These are phyloP conservation scores for Boletus rubroflammeus DNA, from an alignment of 768 basidiomycete genomes.

Conservation along the genomic window DNA sequence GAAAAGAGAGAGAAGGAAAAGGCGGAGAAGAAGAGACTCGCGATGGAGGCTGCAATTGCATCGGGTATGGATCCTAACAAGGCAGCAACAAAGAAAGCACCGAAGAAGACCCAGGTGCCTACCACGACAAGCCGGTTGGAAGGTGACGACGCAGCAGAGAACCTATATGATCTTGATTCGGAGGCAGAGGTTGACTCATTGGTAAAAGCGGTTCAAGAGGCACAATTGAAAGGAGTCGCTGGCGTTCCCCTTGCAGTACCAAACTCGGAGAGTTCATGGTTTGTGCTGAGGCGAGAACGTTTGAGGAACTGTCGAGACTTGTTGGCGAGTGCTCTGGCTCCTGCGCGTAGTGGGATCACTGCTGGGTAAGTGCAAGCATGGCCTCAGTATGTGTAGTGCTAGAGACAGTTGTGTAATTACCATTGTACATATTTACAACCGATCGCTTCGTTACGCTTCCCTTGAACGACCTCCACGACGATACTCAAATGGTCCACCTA, in stretches of 20 bases:
- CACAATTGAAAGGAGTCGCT: slow-evolving; percentile 55
- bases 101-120: slow-evolving; percentile 59
- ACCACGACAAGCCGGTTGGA: slow-evolving; percentile 49
- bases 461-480: neutral
- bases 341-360: slow-evolving; percentile 25
- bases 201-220: slow-evolving; percentile 54
- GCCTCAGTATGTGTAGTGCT: neutral
- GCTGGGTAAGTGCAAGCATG: slow-evolving; percentile 18
- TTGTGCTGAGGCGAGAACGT: slow-evolving; percentile 70
- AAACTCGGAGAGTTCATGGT: slow-evolving; percentile 75
- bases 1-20: slow-evolving; percentile 80
- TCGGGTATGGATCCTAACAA: slow-evolving; percentile 50
- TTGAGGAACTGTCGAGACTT: slow-evolving; percentile 54
- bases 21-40: slow-evolving; percentile 74
- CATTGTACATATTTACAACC: neutral
- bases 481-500: slow-evolving; percentile 55
- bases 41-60: slow-evolving; percentile 66
- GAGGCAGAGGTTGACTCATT: slow-evolving; percentile 81
- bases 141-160: slow-evolving; percentile 62
- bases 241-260: slow-evolving; percentile 70
- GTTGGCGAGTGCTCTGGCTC: slow-evolving; percentile 47
- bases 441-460: neutral
- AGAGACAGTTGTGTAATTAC: neutral
- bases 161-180: slow-evolving; percentile 77
- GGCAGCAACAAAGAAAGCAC: slow-evolving; percentile 50